phyloP scores from a whole-genome alignment of 495 filamentous ascomycete genomes.

The Penicillium ochrochloron region DNA sequence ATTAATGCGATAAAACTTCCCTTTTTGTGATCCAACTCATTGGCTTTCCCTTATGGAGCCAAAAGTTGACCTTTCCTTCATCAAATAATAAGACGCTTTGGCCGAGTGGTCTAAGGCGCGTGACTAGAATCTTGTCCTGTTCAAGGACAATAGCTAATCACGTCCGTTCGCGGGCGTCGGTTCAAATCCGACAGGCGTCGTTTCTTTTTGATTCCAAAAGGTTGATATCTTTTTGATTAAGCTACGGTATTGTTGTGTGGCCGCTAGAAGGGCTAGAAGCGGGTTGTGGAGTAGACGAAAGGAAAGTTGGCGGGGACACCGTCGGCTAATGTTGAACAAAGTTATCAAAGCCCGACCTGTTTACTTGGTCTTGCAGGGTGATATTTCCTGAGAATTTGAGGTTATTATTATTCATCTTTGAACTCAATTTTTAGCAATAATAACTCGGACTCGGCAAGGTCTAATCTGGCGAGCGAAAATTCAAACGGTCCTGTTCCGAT shows the following conservation, averaged over 20 bases:
- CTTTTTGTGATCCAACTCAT: too few species aligned
- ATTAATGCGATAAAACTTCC: not conserved
- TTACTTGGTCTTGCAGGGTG: not conserved
- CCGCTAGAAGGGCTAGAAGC: not conserved
- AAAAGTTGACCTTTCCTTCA: not conserved
- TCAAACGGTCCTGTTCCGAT: too few species aligned
- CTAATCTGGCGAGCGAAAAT: too few species aligned
- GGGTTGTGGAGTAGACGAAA: not conserved
- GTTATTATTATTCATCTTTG: not conserved
- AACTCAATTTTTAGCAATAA: not conserved
- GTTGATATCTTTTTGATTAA: not conserved
- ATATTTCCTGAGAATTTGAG: not conserved
- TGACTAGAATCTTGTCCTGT: not conserved
- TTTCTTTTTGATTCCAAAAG: not conserved
- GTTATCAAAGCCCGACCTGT: not conserved
- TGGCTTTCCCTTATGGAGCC: not conserved
- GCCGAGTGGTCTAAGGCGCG: constrained; percentile 12
- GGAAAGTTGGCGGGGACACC: not conserved
- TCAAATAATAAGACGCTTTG: not conserved
- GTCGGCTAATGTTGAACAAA: not conserved
- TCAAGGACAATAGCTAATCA: not conserved
- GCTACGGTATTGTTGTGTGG: not conserved
- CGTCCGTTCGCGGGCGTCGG: constrained; percentile 9
- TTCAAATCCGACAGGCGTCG: constrained; percentile 9
- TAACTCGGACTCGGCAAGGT: too few species aligned